Evolutionary conservation across 2,329 filamentous ascomycete species (phyloP).

Genomic region (Nemania diffusa): DNA sequence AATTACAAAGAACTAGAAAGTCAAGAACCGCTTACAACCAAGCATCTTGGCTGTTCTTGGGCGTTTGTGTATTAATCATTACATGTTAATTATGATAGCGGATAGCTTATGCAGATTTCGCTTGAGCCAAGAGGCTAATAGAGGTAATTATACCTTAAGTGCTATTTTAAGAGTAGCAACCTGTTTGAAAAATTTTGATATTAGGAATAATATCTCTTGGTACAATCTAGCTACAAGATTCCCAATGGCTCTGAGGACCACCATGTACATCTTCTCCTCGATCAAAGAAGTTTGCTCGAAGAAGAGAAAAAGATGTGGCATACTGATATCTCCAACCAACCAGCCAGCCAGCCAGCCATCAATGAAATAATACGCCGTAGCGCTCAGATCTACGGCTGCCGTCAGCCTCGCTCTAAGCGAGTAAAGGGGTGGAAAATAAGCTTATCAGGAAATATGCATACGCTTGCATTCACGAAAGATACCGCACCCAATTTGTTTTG

Average conservation of each 20-base stretch:
- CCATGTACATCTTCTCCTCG: not conserved
- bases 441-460: constrained; percentile 14
- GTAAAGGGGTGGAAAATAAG: not conserved
- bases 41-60: constrained; percentile 32
- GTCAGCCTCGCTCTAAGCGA: constrained; percentile 24
- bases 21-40: constrained; percentile 15
- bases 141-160: not conserved
- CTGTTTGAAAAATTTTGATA: constrained; percentile 7
- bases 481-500: constrained; percentile 13
- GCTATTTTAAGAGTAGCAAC: constrained; percentile 12
- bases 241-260: not conserved
- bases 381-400: not conserved
- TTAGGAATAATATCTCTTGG: constrained; percentile 1
- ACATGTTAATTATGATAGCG: constrained; percentile 24
- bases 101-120: constrained; percentile 23
- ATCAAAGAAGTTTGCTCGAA: not conserved
- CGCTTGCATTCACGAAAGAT: constrained; percentile 7
- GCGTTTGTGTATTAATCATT: constrained; percentile 28
- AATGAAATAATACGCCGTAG: too few relatives aligned
- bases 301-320: not conserved
- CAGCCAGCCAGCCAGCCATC: too few relatives aligned
- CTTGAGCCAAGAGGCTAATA: constrained; percentile 23
- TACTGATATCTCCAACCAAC: not conserved
- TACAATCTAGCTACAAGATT: not conserved
- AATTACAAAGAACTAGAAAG: constrained; percentile 24